Evolutionary conservation across 2,329 filamentous ascomycete species (phyloP).

Genomic region (Cladosporium sp.): DNA sequence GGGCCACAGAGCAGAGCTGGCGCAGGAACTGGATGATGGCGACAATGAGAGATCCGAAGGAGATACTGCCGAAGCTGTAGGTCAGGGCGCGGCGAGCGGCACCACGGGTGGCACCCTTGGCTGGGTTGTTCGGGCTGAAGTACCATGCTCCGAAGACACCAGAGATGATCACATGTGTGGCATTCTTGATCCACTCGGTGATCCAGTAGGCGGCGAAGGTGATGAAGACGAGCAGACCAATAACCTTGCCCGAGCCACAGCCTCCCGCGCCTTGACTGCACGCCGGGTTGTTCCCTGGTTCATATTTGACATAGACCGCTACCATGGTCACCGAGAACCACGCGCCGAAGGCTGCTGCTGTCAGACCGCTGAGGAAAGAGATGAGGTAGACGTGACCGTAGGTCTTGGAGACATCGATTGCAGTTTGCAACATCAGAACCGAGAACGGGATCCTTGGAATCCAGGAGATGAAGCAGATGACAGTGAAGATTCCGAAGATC

Average conservation of each 20-base stretch:
- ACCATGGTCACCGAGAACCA: constrained; percentile 88
- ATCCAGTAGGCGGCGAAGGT: constrained; percentile 96
- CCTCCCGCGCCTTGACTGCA: constrained; percentile 53
- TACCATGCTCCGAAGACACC: constrained; percentile 95
- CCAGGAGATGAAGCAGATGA: constrained; percentile 85
- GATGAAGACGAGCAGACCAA: constrained; percentile 79
- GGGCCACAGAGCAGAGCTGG: constrained; percentile 78
- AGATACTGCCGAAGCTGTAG: constrained; percentile 90
- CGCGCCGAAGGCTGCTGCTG: constrained; percentile 73
- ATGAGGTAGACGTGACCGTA: constrained; percentile 86
- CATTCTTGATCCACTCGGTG: constrained; percentile 90
- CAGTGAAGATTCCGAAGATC: constrained; percentile 75
- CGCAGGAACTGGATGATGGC: constrained; percentile 84
- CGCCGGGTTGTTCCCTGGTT: constrained; percentile 62
- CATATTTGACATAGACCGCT: constrained; percentile 80
- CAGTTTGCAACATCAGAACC: constrained; percentile 82
- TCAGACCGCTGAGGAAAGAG: constrained; percentile 76
- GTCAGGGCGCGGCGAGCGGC: constrained; percentile 79
- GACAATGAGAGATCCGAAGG: constrained; percentile 79
- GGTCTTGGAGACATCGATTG: constrained; percentile 79
- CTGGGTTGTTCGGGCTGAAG: constrained; percentile 70
- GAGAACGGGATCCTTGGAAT: constrained; percentile 88
- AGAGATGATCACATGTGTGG: constrained; percentile 81
- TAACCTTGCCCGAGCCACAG: constrained; percentile 75
- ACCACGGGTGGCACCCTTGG: constrained; percentile 77